phyloP scores from a whole-genome alignment of 225 moss, liverwort and hornwort genomes.

The Sphagnum tenellum region DNA sequence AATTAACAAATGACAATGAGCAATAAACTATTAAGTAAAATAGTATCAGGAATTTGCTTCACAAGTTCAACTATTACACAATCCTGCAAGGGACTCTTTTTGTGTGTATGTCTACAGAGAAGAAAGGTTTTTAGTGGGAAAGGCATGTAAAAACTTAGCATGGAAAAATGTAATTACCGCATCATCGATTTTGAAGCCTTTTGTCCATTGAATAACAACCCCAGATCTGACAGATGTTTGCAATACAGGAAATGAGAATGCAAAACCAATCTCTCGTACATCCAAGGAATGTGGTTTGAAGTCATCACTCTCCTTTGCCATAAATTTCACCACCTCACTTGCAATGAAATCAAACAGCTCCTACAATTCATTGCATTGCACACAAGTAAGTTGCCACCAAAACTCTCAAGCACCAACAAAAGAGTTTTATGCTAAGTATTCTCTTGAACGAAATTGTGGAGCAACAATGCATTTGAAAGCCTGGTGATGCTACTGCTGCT shows the following conservation, averaged over 20 bases:
- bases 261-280: conserved; percentile 67
- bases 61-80: not conserved
- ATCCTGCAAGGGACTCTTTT: no score
- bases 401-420: no score
- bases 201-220: conserved; percentile 65
- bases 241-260: conserved; percentile 78
- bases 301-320: conserved; percentile 51
- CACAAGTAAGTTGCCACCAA: not conserved
- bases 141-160: no score
- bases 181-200: conserved; percentile 73
- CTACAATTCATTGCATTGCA: conserved; percentile 16
- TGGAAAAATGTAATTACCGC: conserved; percentile 24
- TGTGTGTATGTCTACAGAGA: no score
- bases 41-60: not conserved
- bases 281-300: conserved; percentile 36
- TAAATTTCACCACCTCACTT: conserved; percentile 38
- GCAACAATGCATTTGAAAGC: not conserved
- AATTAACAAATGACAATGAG: not conserved
- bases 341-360: conserved; percentile 76
- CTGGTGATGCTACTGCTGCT: no score
- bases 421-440: no score
- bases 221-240: conserved; percentile 74
- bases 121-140: no score
- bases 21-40: not conserved
- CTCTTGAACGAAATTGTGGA: not conserved